Percentiles rank a stretch among this genome's conserved stretches.
Conservation (phyloP, 495 filamentous ascomycete species). For the Glarea lozoyensis region DNA sequence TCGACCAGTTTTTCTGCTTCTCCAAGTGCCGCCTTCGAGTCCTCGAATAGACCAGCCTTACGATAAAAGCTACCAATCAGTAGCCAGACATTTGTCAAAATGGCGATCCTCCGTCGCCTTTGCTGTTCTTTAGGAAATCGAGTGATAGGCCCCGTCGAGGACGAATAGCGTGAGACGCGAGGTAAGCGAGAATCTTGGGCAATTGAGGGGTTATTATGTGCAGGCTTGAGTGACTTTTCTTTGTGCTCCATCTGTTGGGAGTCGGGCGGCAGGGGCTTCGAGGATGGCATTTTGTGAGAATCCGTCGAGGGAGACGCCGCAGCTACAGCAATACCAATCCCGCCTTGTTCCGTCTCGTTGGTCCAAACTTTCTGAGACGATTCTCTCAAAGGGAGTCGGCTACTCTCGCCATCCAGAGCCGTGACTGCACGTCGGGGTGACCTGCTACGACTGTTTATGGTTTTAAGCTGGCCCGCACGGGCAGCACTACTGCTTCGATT, state of each 20-base stretch:
- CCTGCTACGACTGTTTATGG: no score
- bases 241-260: constrained; percentile 34
- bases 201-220: constrained; percentile 50
- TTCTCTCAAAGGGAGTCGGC: neutral
- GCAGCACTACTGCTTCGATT: constrained; percentile 15
- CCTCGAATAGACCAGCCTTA: constrained; percentile 65
- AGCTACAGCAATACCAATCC: constrained; percentile 1
- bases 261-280: constrained; percentile 35
- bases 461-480: no score
- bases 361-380: neutral
- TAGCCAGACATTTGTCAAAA: constrained; percentile 79
- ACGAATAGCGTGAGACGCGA: constrained; percentile 58
- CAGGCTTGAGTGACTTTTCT: constrained; percentile 39
- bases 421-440: constrained; percentile 14
- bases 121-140: constrained; percentile 40
- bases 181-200: constrained; percentile 77
- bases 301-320: neutral
- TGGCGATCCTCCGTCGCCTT: constrained; percentile 47
- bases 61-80: constrained; percentile 82
- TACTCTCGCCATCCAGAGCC: neutral
- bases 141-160: constrained; percentile 32
- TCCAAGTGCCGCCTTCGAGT: constrained; percentile 66
- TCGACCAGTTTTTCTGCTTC: constrained; percentile 70
- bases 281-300: neutral
- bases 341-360: neutral